These are phyloP conservation scores for Calonectria leucothoes DNA, from an alignment of 2,329 filamentous ascomycete genomes.

Conservation along the genomic window DNA sequence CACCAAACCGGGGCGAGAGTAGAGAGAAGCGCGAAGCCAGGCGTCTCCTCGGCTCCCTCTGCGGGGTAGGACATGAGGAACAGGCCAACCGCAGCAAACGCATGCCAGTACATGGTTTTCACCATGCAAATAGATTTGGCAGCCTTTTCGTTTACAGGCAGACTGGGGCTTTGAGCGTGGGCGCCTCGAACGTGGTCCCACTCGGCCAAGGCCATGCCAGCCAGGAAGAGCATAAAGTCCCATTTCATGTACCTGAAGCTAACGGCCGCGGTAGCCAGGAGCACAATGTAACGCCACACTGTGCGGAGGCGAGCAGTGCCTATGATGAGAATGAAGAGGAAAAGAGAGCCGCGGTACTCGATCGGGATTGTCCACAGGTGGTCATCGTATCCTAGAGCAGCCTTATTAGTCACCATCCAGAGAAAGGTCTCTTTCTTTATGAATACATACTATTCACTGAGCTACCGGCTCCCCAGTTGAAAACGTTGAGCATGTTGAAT, in stretches of 20 bases:
- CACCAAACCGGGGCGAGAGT: slow-evolving; percentile 62
- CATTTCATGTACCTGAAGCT: slow-evolving; percentile 60
- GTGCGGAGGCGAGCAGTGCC: slow-evolving; percentile 60
- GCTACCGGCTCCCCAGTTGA: slow-evolving; percentile 60
- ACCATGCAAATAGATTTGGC: too few relatives aligned
- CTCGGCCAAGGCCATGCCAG: slow-evolving; percentile 66
- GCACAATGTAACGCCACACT: slow-evolving; percentile 52
- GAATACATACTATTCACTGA: slow-evolving; percentile 55
- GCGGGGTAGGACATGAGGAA: slow-evolving; percentile 60
- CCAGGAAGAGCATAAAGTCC: slow-evolving; percentile 67
- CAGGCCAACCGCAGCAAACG: slow-evolving; percentile 60
- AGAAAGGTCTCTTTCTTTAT: neutral
- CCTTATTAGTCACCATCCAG: slow-evolving; percentile 29
- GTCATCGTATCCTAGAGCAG: slow-evolving; percentile 59
- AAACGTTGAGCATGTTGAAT: slow-evolving; percentile 62
- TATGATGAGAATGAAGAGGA: slow-evolving; percentile 65
- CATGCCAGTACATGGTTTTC: slow-evolving; percentile 41
- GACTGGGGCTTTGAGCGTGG: slow-evolving; percentile 47
- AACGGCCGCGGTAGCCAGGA: slow-evolving; percentile 57
- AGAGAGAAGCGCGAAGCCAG: slow-evolving; percentile 63
- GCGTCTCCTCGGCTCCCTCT: slow-evolving; percentile 57
- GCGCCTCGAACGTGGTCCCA: slow-evolving; percentile 61
- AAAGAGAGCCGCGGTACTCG: slow-evolving; percentile 68
- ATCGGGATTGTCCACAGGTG: slow-evolving; percentile 73
- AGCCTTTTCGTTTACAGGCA: slow-evolving; percentile 29